phyloP scores from a whole-genome alignment of 208 protist genomes.

The Trypanosoma conorhini region DNA sequence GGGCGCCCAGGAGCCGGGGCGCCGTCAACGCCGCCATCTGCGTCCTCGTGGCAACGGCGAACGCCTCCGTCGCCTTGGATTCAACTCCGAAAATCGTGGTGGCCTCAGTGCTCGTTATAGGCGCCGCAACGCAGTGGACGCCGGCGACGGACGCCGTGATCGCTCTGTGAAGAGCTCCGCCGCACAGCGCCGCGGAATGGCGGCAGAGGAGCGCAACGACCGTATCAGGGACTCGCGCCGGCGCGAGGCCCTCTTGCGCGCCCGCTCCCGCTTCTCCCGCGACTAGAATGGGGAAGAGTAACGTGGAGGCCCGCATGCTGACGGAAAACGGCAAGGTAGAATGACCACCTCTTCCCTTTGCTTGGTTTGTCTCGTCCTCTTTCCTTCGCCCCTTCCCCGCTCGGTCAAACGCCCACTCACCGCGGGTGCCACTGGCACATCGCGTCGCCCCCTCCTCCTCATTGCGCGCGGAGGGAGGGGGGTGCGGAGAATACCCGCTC shows the following conservation, averaged over 20 bases:
- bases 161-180: slow-evolving; percentile 53
- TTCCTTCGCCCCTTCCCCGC: no score
- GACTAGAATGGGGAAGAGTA: slow-evolving; percentile 29
- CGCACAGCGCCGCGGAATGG: slow-evolving; percentile 35
- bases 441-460: neutral
- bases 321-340: neutral
- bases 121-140: slow-evolving; percentile 27
- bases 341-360: neutral
- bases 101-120: neutral
- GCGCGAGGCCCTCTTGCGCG: slow-evolving; percentile 49
- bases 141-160: slow-evolving; percentile 28
- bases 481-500: neutral
- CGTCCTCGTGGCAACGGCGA: slow-evolving; percentile 15
- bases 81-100: neutral
- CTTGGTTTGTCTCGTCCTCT: neutral
- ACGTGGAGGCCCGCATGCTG: neutral
- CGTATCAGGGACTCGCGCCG: slow-evolving; percentile 43
- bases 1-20: neutral
- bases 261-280: slow-evolving; percentile 64
- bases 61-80: slow-evolving; percentile 13
- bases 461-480: neutral
- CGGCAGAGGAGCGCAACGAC: slow-evolving; percentile 68
- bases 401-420: no score
- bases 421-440: no score
- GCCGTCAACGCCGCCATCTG: neutral